Evolutionary conservation across 2,329 filamentous ascomycete genomes (phyloP).

Genomic region (Paracamarosporium sp.): DNA sequence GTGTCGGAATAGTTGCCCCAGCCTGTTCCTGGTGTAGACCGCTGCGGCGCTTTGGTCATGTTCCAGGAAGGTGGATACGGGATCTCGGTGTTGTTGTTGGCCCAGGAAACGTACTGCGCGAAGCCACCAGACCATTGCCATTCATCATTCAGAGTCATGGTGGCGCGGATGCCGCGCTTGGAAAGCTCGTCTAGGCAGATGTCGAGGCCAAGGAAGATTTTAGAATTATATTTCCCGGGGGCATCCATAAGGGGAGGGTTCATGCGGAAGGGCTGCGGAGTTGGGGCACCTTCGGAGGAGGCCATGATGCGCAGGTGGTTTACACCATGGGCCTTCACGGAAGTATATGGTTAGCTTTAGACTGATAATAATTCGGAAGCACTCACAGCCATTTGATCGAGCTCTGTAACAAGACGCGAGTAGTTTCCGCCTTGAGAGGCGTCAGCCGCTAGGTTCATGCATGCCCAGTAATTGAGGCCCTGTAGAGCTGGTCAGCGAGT

Average conservation of each 20-base stretch:
- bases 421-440: constrained; percentile 44
- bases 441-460: constrained; percentile 48
- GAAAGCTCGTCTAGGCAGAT: constrained; percentile 49
- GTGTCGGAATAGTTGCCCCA: constrained; percentile 50
- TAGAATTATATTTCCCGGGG: constrained; percentile 48
- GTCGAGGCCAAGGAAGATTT: constrained; percentile 46
- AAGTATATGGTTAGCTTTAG: too few species aligned
- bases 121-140: constrained; percentile 52
- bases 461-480: constrained; percentile 51
- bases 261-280: constrained; percentile 49
- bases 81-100: constrained; percentile 39
- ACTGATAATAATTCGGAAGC: background rate
- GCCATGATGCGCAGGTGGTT: constrained; percentile 52
- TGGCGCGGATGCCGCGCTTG: constrained; percentile 49
- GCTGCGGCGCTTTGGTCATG: constrained; percentile 44
- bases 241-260: constrained; percentile 44
- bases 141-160: constrained; percentile 48
- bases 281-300: constrained; percentile 47
- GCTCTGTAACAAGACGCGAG: constrained; percentile 45
- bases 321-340: constrained; percentile 36
- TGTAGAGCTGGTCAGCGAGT: background rate
- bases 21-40: constrained; percentile 39
- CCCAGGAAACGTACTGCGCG: constrained; percentile 48
- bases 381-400: constrained; percentile 46
- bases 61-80: constrained; percentile 50